Percentiles rank a stretch among this genome's conserved stretches.
Evolutionary conservation across 1,284 basidiomycete genomes (phyloP).

Genomic region (Cryptococcus maquisensis): DNA sequence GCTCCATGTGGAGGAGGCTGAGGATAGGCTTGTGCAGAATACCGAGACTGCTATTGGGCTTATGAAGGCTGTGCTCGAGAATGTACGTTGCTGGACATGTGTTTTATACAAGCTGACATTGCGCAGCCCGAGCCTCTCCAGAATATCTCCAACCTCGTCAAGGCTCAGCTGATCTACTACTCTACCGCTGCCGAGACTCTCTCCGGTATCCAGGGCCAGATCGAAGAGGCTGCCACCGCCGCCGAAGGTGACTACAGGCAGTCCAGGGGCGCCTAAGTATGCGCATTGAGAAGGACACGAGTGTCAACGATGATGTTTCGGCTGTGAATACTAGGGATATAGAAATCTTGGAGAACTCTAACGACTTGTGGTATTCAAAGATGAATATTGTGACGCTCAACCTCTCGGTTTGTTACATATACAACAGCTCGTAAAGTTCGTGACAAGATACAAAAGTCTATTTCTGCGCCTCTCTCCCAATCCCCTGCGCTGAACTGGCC

Average conservation of each 20-base stretch:
- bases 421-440: neutral
- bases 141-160: slow-evolving; percentile 85
- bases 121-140: slow-evolving; percentile 86
- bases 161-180: slow-evolving; percentile 83
- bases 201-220: slow-evolving; percentile 73
- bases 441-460: neutral
- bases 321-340: neutral
- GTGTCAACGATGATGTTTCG: neutral
- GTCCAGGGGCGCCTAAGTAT: slow-evolving; percentile 43
- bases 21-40: slow-evolving; percentile 92
- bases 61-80: slow-evolving; percentile 97
- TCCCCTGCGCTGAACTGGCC: slow-evolving; percentile 13
- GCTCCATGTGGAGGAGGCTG: slow-evolving; percentile 83
- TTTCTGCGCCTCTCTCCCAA: neutral
- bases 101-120: neutral
- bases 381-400: neutral
- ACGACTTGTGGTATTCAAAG: neutral
- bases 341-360: neutral
- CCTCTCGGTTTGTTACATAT: neutral
- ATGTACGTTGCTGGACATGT: slow-evolving; percentile 57
- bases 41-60: slow-evolving; percentile 96
- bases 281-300: neutral
- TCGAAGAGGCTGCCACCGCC: slow-evolving; percentile 81
- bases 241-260: slow-evolving; percentile 87
- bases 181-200: slow-evolving; percentile 80